A percentile compares a stretch with the other conserved stretches of the same genome.
Conservation (phyloP, 495 filamentous ascomycete species). For the Penicillium odoratum region DNA sequence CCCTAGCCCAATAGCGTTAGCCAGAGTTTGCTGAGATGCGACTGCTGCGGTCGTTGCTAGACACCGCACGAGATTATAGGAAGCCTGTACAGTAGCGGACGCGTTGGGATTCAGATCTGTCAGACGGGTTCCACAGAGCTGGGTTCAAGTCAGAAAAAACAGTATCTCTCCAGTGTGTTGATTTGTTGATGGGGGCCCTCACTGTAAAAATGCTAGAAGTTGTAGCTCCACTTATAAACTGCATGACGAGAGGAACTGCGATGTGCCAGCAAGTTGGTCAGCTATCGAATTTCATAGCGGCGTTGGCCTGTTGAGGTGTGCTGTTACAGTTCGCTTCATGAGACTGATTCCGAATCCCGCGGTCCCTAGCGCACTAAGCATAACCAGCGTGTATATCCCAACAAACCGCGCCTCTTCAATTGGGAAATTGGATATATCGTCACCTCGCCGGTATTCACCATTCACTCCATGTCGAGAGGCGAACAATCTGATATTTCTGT, state of each 20-base stretch:
- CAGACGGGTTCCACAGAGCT: constrained; percentile 37
- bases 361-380: background rate
- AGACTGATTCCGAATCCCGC: background rate
- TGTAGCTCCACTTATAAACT: constrained; percentile 4
- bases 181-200: constrained; percentile 28
- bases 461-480: background rate
- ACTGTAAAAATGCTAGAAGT: background rate
- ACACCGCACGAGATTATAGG: constrained; percentile 69
- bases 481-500: background rate
- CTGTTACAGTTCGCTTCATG: background rate
- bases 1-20: background rate
- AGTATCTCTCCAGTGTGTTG: constrained; percentile 51
- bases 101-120: constrained; percentile 62
- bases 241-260: background rate
- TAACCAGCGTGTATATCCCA: background rate
- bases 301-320: background rate
- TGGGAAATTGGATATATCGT: background rate
- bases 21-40: background rate
- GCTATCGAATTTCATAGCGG: background rate
- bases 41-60: background rate
- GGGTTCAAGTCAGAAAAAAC: constrained; percentile 49
- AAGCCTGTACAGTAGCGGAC: constrained; percentile 64
- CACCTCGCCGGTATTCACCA: background rate
- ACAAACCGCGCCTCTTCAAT: background rate
- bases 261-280: background rate